These are phyloP conservation scores for Colletotrichum nymphaeae DNA, from an alignment of 2,329 filamentous ascomycete genomes.

Conservation along the genomic window DNA sequence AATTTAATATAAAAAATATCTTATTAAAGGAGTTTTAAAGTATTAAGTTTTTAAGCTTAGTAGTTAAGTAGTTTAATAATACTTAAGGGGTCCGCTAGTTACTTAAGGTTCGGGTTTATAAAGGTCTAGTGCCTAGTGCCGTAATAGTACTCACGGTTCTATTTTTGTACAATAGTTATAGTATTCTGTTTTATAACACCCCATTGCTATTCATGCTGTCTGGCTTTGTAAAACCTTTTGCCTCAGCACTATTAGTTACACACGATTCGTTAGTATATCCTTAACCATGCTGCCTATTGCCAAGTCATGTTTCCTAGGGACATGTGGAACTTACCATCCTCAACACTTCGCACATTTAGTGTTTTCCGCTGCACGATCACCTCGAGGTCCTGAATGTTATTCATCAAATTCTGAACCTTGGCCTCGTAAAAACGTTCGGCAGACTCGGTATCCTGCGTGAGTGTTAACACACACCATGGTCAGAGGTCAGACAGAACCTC, in stretches of 20 bases:
- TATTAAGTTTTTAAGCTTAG: no score
- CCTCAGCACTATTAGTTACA: not conserved
- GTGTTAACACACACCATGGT: not conserved
- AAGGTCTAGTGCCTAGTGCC: no score
- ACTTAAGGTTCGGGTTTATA: no score
- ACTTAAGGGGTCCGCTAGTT: no score
- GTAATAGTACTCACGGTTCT: no score
- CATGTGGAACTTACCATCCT: slow-evolving; percentile 74
- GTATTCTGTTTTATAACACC: not conserved
- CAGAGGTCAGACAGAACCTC: no score
- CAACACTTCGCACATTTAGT: slow-evolving; percentile 84
- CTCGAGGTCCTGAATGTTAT: slow-evolving; percentile 68
- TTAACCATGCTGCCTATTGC: not conserved
- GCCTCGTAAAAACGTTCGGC: slow-evolving; percentile 67
- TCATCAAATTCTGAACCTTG: slow-evolving; percentile 64
- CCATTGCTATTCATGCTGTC: not conserved
- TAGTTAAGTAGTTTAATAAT: no score
- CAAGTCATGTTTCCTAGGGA: not conserved
- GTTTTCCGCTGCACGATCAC: slow-evolving; percentile 76
- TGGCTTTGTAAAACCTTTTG: slow-evolving; percentile 1
- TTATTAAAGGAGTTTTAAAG: no score
- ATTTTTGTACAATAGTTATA: not conserved
- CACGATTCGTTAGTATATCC: not conserved
- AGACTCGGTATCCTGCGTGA: slow-evolving; percentile 51
- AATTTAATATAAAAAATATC: no score